Base-by-base conservation (phyloP, 163 green algal species). In the Volvox carteri region DNA sequence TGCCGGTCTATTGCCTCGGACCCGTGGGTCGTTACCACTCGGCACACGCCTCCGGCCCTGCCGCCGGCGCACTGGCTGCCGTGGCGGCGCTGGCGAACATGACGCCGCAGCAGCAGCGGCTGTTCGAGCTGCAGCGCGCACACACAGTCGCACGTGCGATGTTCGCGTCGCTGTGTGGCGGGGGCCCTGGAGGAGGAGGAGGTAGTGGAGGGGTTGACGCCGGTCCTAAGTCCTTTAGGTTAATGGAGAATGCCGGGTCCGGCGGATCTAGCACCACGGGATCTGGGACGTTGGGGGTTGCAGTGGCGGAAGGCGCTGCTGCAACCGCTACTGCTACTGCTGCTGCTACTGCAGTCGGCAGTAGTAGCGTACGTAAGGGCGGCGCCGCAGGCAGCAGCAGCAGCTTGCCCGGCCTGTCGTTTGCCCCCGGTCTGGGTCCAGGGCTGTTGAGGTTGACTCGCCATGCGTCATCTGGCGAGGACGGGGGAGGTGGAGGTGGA, bases 1-100 rank as follows among this genome's bases (percentile, higher is more conserved):
- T 95, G 79, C 92, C 92, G 9, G 78, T 95, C 62, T 87, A 89
- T 62, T 84, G 79, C 50, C 79, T 94, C 0, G 92, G 92, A 50
- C 83, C 83, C 67, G 80, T 87, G 80, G 80, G 80, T 42, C 80
- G 80, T 8, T 87, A 86, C 60, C 78, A 86, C 78, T 77, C 78
- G 28, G 78, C 78, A 18, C 78, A 86, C 60, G 3, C 28, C 8
- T 54, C 18, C 60, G 33, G 62, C 62, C 44, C 44, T 16, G 60
- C 58, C 28, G 79, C 60, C 33, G 79, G 79, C n/a, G 78, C 56
- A 19, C 39, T 86, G 37, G 79, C 60, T 16, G 46, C 80, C 30
- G 37, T 87, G 80, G 80, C 80, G 5, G 80, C 80, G 14, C 62
- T 87, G 21, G 67, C 80, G 62, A 87, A 87, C 65, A 67, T 87